A percentile compares a stretch with the other conserved stretches of the same genome.
Conservation (phyloP, 2,329 filamentous ascomycete species). For the Fusarium ambrosium region DNA sequence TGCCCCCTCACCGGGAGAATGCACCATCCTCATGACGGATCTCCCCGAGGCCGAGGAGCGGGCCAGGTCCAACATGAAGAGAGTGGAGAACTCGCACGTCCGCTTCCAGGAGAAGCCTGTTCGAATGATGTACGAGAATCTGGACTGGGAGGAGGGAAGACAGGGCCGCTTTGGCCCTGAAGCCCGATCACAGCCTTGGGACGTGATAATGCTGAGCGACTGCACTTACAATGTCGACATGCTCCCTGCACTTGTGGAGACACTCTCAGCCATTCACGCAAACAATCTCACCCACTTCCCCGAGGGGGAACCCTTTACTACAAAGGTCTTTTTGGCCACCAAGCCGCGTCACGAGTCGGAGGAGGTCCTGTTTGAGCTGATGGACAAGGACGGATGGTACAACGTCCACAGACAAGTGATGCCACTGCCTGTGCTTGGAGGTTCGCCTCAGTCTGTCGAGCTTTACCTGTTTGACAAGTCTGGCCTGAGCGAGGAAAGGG, state of each 20-base stretch:
- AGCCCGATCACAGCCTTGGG: conserved; percentile 60
- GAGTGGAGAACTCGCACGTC: conserved; percentile 39
- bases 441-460: conserved; percentile 62
- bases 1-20: conserved; percentile 31
- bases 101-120: conserved; percentile 36
- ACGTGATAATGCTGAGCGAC: conserved; percentile 69
- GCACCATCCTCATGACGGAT: conserved; percentile 67
- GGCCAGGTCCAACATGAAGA: conserved; percentile 62
- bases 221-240: conserved; percentile 73
- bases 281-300: conserved; percentile 48
- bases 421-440: conserved; percentile 61
- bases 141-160: conserved; percentile 69
- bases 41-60: conserved; percentile 66
- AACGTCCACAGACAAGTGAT: conserved; percentile 58
- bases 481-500: conserved; percentile 41
- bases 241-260: conserved; percentile 66
- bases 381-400: conserved; percentile 61
- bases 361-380: conserved; percentile 61
- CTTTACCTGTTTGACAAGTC: conserved; percentile 65
- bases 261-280: conserved; percentile 63
- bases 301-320: conserved; percentile 42
- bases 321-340: conserved; percentile 66
- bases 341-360: conserved; percentile 70
- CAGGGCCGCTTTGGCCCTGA: conserved; percentile 59
- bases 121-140: conserved; percentile 63